Evolutionary conservation across 192 early-diverging fungal species (phyloP).

Genomic region (Dispira simplex): DNA sequence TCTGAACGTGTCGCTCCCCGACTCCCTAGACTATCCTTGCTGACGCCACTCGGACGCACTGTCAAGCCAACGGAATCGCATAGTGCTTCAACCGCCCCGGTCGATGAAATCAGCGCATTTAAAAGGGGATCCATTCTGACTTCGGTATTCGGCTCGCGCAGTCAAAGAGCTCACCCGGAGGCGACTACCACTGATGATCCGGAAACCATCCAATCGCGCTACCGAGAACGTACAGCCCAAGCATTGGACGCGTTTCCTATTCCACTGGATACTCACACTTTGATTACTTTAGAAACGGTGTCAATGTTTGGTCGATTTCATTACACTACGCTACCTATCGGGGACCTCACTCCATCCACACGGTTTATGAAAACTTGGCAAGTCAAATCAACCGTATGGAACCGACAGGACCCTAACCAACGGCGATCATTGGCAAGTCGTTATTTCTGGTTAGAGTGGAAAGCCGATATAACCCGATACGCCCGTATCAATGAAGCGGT

Average conservation of each 20-base stretch:
- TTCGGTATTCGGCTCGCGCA: not conserved
- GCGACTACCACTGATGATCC: not conserved
- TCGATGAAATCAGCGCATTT: not conserved
- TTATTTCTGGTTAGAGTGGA: conserved; percentile 8
- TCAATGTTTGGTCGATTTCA: not conserved
- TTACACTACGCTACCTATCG: conserved; percentile 1
- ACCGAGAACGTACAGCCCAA: not conserved
- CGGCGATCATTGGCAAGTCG: not conserved
- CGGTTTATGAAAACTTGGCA: conserved; percentile 11
- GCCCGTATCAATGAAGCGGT: conserved; percentile 3
- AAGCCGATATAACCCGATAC: conserved; percentile 2
- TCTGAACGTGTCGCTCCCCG: not conserved
- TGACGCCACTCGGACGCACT: not conserved
- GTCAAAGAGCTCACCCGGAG: not conserved
- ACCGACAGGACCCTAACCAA: not conserved
- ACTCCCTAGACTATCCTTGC: not conserved
- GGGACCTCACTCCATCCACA: conserved; percentile 1
- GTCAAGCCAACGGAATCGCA: not conserved
- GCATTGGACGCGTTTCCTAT: not conserved
- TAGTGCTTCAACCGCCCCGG: not conserved
- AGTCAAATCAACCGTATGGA: not conserved
- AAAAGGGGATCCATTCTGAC: not conserved
- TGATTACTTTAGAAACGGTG: conserved; percentile 4
- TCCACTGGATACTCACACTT: not conserved
- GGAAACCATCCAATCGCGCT: not conserved